Base-by-base conservation (phyloP, 768 basidiomycete genomes). In the Lactarius tabidus region DNA sequence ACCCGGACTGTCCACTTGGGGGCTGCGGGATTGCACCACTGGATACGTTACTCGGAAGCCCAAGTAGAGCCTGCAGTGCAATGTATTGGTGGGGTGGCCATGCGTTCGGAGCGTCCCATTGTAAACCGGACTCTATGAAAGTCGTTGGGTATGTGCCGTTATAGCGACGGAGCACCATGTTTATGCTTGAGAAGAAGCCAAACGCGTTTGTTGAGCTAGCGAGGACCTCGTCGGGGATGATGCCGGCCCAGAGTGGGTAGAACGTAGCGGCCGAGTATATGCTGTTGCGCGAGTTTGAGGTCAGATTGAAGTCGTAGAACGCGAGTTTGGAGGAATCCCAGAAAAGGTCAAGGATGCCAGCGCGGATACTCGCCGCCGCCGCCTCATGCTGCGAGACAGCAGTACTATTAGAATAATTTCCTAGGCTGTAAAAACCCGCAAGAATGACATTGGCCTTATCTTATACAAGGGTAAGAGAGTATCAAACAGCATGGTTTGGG, bases 71-170 rank as follows among this genome's bases (percentile, higher is more conserved):
- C 63, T 88, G 79, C 53, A 96, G 81, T 29, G 84, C 77, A 67
- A 96, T 90, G 74, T 93, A 88, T 67, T 90, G 89, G 70, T 92
- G 89, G 10, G 90, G 89, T 20, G 91, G 91, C 93, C 93, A 97
- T 1, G 88, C 75, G 71, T 94, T 94, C n/a, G 93, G 93, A 29
- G 88, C 84, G 71, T 92, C 90, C 90, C 94, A 96, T 77, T 96
- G 91, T 67, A 87, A 79, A 14, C 93, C 92, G 0, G 87, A 88
- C 65, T 85, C 81, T 12, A 93, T 71, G 70, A 96, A 91, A 0
- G 91, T 92, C 7, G 84, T 78, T 0, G 94, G 93, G 72, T 88
- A 83, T 0, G 93, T 91, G 26, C 95, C 95, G 70, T 95, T 93
- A 74, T 93, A 98, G 52, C 86, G 83, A 74, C 88, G 89, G 72